A percentile compares a stretch with the other conserved stretches of the same genome.
Conservation (phyloP, 352 stramenopile genomes). For the Pythium periplocum region DNA sequence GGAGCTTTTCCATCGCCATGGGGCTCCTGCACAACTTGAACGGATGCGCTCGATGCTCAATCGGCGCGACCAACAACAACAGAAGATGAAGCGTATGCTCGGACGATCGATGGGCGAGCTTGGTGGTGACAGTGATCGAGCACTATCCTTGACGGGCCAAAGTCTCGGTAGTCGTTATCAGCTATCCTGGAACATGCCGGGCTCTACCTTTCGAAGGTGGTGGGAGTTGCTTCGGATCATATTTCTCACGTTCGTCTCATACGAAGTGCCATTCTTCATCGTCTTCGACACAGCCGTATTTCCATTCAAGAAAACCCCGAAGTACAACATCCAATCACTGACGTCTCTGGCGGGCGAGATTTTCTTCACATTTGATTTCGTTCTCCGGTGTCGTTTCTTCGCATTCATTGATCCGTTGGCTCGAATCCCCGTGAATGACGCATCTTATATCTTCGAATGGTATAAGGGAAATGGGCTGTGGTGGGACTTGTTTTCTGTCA, state of each 20-base stretch:
- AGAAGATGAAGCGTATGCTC: constrained; percentile 78
- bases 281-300: constrained; percentile 45
- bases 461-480: constrained; percentile 60
- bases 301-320: constrained; percentile 30
- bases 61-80: constrained; percentile 56
- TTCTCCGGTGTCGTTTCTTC: constrained; percentile 45
- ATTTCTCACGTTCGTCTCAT: constrained; percentile 39
- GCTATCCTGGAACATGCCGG: constrained; percentile 34
- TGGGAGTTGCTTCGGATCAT: constrained; percentile 49
- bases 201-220: constrained; percentile 48
- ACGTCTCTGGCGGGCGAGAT: constrained; percentile 38
- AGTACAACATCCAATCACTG: constrained; percentile 25
- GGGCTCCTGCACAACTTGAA: constrained; percentile 23
- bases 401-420: constrained; percentile 53
- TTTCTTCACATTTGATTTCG: constrained; percentile 45
- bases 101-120: constrained; percentile 24
- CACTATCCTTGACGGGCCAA: too few species aligned
- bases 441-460: constrained; percentile 43
- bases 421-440: constrained; percentile 48
- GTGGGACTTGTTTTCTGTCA: constrained; percentile 37
- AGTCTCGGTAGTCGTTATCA: neutral
- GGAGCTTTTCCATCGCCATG: constrained; percentile 42
- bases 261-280: constrained; percentile 69
- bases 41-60: constrained; percentile 51
- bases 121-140: too few species aligned